Base-by-base conservation (phyloP, 352 stramenopile genomes). In the Sclerospora graminicola region DNA sequence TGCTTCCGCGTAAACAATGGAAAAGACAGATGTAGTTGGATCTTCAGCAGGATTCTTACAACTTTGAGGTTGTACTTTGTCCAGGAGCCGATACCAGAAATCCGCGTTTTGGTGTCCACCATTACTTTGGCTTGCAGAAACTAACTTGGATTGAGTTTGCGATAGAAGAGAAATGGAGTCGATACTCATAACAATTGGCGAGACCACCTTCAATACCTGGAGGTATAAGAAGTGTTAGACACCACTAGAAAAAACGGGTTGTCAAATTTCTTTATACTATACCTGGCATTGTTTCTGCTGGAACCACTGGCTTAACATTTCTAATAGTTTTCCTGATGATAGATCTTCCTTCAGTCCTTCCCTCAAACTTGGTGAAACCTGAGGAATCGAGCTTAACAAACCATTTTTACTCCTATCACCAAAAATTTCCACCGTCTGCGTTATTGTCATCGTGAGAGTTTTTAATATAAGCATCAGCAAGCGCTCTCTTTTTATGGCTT, bases 341-440 rank as follows among this genome's bases (percentile, higher is more conserved):
- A 60, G n/a, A 36, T 73, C 71, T 27, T 35, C 18, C 16, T 50
- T 35, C 2, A 82, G 13, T n/a, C 45, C 45, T 0, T 51, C 43
- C 33, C 64, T 53, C 5, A 79, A 63, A 9, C 9, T 37, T 29
- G 41, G 36, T 14, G 53, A 21, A 8, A 69, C 37, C 35, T 62
- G 47, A 29, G 54, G 49, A 10, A 60, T 57, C 19, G 44, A 51
- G 10, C 20, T 29, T 28, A 82, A 46, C n/a, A 69, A 20, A 1
- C 53, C 50, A 13, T 18, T 33, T 16, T 20, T 37, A 8, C 38
- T 37, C 20, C 28, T 48, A n/a, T 43, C 43, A 8, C 63, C 45
- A 51, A 89, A 89, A 8, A 89, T 72, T 13, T 72, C 54, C 26
- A 82, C 59, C 3, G 67, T 51, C 7, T 89, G 72, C 3, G 55